phyloP scores from a whole-genome alignment of 257 asterid species.

The Scutellaria baicalensis region DNA sequence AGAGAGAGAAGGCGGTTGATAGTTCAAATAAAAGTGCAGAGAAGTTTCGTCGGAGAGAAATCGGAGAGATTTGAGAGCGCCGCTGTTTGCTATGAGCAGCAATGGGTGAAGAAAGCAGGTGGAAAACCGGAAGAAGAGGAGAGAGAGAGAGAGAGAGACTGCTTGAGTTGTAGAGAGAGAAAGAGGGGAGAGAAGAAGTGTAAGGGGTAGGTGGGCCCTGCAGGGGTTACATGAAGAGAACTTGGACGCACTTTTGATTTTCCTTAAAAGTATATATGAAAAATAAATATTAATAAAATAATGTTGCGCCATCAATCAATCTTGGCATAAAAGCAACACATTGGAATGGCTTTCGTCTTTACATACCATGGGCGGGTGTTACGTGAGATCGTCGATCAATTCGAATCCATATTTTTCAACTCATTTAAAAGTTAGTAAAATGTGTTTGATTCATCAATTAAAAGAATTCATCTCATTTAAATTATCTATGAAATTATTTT shows the following conservation, averaged over 20 bases:
- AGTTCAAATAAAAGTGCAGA: not conserved
- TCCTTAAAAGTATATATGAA: not conserved
- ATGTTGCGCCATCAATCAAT: conserved; percentile 3
- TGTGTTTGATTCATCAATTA: too few relatives aligned
- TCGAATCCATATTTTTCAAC: too few relatives aligned
- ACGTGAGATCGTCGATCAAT: too few relatives aligned
- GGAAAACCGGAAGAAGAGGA: conserved; percentile 10
- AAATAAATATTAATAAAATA: not conserved
- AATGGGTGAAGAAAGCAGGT: conserved; percentile 14
- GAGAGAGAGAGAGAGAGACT: not conserved
- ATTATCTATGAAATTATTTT: too few relatives aligned
- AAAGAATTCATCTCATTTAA: too few relatives aligned
- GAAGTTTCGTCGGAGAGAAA: conserved; percentile 1
- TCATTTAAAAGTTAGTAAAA: too few relatives aligned
- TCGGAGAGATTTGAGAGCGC: conserved; percentile 22
- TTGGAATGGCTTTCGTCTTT: too few relatives aligned
- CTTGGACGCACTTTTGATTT: conserved; percentile 65
- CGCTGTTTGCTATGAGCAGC: conserved; percentile 21
- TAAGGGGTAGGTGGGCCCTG: conserved; percentile 33
- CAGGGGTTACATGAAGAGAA: conserved; percentile 67
- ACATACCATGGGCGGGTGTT: too few relatives aligned
- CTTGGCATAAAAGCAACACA: conserved; percentile 16
- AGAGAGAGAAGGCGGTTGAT: conserved; percentile 12
- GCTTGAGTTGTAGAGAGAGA: conserved; percentile 11
- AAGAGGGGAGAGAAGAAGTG: conserved; percentile 20